Evolutionary conservation across 2,329 filamentous ascomycete species (phyloP).

Genomic region (Nectriaceae sp.): DNA sequence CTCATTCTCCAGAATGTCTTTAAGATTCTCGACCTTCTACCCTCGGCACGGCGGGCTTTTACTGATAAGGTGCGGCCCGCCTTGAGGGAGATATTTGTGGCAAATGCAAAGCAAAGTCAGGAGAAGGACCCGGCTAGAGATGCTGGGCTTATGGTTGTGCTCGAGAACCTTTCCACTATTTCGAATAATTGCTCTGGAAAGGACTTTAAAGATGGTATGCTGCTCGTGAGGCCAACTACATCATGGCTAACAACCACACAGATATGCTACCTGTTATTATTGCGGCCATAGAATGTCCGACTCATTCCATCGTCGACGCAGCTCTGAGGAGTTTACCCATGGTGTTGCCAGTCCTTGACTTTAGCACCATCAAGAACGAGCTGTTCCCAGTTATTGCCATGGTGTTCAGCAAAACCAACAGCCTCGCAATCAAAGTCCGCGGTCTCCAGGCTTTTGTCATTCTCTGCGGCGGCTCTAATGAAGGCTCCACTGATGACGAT

Average conservation of each 20-base stretch:
- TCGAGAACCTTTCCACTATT: slow-evolving; percentile 79
- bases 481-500: slow-evolving; percentile 62
- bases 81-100: slow-evolving; percentile 80
- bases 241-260: slow-evolving; percentile 35
- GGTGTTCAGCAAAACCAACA: slow-evolving; percentile 92
- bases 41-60: slow-evolving; percentile 76
- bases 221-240: slow-evolving; percentile 7
- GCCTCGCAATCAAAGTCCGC: slow-evolving; percentile 90
- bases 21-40: slow-evolving; percentile 79
- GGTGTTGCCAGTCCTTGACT: slow-evolving; percentile 88
- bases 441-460: slow-evolving; percentile 88
- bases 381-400: slow-evolving; percentile 88
- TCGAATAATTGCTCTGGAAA: slow-evolving; percentile 83
- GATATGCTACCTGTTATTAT: slow-evolving; percentile 87
- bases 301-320: slow-evolving; percentile 85
- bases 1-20: slow-evolving; percentile 90
- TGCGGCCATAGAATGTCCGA: slow-evolving; percentile 82
- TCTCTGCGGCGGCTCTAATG: slow-evolving; percentile 76
- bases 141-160: slow-evolving; percentile 85
- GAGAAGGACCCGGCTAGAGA: slow-evolving; percentile 85
- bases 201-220: slow-evolving; percentile 88
- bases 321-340: slow-evolving; percentile 76
- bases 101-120: slow-evolving; percentile 54
- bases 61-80: slow-evolving; percentile 83
- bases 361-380: slow-evolving; percentile 95